These are phyloP conservation scores for Candida sonorensis DNA, from an alignment of 805 yeast species.

Conservation along the genomic window DNA sequence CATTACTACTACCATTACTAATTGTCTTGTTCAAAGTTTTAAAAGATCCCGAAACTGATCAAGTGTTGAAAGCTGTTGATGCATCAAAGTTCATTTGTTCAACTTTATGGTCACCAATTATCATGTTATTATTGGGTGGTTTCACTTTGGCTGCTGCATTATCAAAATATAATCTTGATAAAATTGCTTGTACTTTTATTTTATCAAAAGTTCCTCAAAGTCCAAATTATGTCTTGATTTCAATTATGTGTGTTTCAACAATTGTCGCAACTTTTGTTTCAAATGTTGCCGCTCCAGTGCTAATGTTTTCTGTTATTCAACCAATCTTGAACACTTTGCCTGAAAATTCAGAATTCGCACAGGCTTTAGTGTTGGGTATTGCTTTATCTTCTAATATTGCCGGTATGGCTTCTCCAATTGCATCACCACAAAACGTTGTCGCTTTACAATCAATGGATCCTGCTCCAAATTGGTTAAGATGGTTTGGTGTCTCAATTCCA, in stretches of 20 bases:
- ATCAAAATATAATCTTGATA: slow-evolving; percentile 86
- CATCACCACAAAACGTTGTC: slow-evolving; percentile 93
- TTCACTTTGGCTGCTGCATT: slow-evolving; percentile 92
- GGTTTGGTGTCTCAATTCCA: slow-evolving; percentile 88
- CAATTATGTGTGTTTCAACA: slow-evolving; percentile 81
- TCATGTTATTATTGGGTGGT: slow-evolving; percentile 86
- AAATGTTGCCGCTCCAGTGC: slow-evolving; percentile 95
- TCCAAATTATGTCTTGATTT: slow-evolving; percentile 68
- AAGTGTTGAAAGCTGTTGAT: slow-evolving; percentile 52
- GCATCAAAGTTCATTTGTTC: slow-evolving; percentile 77
- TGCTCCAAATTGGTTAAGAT: slow-evolving; percentile 79
- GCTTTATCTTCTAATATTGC: slow-evolving; percentile 92
- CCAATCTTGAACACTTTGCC: slow-evolving; percentile 84
- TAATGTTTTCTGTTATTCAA: slow-evolving; percentile 85
- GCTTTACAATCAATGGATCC: slow-evolving; percentile 87
- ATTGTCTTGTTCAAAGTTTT: slow-evolving; percentile 68
- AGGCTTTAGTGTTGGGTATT: slow-evolving; percentile 82
- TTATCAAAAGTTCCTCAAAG: slow-evolving; percentile 79
- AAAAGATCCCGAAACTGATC: slow-evolving; percentile 45
- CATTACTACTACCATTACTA: slow-evolving; percentile 74
- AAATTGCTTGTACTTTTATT: slow-evolving; percentile 73
- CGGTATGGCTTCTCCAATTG: slow-evolving; percentile 96
- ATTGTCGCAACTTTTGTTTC: slow-evolving; percentile 93
- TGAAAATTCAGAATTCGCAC: slow-evolving; percentile 67
- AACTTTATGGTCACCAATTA: slow-evolving; percentile 93